Conservation (phyloP, 2,329 filamentous ascomycete species). For the Myriosclerotinia scirpicola region DNA sequence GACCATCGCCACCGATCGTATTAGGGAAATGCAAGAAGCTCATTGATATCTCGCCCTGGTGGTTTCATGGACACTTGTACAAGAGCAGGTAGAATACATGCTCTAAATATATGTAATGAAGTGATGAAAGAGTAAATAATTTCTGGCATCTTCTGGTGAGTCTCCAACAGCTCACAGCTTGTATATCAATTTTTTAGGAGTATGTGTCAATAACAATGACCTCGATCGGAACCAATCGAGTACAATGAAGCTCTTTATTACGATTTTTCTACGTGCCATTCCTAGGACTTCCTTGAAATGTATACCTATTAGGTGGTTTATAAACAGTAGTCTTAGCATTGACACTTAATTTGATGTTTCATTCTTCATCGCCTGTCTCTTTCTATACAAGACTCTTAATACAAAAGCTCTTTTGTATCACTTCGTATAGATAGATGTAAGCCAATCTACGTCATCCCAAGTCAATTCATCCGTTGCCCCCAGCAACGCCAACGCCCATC, state of each 20-base stretch:
- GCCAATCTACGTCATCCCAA: neutral
- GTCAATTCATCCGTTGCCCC: neutral
- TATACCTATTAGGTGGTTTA: too few species aligned
- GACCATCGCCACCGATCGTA: too few species aligned
- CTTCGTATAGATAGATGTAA: too few species aligned
- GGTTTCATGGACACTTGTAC: too few species aligned
- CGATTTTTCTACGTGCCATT: neutral
- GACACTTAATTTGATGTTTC: neutral
- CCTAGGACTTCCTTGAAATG: neutral
- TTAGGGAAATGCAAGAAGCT: too few species aligned
- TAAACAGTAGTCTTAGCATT: neutral
- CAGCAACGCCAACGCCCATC: neutral
- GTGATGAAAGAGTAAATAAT: too few species aligned
- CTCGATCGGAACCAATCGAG: neutral
- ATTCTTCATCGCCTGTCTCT: neutral
- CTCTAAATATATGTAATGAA: too few species aligned
- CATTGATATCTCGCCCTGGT: too few species aligned
- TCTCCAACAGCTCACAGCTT: too few species aligned
- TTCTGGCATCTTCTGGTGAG: neutral
- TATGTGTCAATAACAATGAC: neutral
- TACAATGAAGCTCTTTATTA: neutral
- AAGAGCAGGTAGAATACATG: too few species aligned
- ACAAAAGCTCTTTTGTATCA: too few species aligned
- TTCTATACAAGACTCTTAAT: neutral
- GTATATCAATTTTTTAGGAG: too few species aligned